Percentiles rank a stretch among this genome's conserved stretches.
phyloP scores from a whole-genome alignment of 768 basidiomycete species.

The Ephemerocybe angulata region DNA sequence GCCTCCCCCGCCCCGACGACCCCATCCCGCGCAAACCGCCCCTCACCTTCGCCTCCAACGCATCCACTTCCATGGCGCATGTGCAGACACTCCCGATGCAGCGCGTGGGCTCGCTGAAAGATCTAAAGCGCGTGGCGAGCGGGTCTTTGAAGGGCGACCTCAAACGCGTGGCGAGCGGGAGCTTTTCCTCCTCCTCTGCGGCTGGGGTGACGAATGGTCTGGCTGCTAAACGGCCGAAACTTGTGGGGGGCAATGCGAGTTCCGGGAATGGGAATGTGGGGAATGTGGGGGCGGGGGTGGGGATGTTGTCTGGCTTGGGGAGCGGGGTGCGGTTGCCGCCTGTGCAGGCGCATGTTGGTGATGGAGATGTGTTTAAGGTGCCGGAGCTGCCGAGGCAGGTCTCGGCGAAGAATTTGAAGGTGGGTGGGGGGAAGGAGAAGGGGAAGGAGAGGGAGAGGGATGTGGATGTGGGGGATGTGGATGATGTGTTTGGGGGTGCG shows the following conservation, averaged over 20 bases:
- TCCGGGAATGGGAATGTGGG: no score
- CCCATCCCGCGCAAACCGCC: constrained; percentile 74
- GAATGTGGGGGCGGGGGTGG: no score
- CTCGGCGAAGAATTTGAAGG: constrained; percentile 9
- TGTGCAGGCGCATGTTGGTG: constrained; percentile 11
- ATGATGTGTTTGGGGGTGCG: constrained; percentile 35
- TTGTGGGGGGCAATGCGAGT: constrained; percentile 26
- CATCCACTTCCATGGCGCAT: constrained; percentile 9
- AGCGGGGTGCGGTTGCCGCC: constrained; percentile 1
- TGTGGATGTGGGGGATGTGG: constrained; percentile 33
- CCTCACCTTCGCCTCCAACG: constrained; percentile 27
- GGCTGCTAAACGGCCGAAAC: constrained; percentile 32
- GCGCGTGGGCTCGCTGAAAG: no score
- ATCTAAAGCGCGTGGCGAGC: constrained; percentile 31
- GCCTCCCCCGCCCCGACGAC: constrained; percentile 60
- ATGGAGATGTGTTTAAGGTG: constrained; percentile 45
- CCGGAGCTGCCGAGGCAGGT: constrained; percentile 40
- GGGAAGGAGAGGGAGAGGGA: constrained; percentile 34
- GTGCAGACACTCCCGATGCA: constrained; percentile 11
- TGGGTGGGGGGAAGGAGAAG: constrained; percentile 18
- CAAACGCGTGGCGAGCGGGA: constrained; percentile 8
- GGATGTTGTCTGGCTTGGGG: constrained; percentile 27
- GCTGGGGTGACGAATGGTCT: constrained; percentile 11
- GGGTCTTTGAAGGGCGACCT: not conserved
- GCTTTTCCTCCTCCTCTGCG: no score